Evolutionary conservation across 73 alveolate genomes (phyloP).

Genomic region (Stentor coeruleus): DNA sequence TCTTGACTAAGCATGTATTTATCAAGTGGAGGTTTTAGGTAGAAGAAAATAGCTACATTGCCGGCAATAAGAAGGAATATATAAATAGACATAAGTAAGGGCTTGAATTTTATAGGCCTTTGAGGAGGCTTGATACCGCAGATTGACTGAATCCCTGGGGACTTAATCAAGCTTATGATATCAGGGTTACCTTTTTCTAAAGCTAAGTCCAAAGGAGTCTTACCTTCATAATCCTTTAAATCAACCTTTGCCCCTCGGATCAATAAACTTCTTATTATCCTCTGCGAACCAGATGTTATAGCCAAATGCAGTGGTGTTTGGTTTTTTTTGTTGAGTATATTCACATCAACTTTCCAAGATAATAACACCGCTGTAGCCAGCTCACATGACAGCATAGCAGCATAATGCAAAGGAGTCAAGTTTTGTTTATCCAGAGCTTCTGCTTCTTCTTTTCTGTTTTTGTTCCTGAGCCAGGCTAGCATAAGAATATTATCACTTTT

Average conservation of each 20-base stretch:
- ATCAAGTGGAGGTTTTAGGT: too few species aligned
- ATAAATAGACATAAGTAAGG: background rate
- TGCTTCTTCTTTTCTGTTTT: background rate
- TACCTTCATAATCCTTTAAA: slow-evolving; percentile 44
- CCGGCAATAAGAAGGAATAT: background rate
- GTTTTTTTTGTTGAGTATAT: slow-evolving; percentile 66
- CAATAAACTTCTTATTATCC: slow-evolving; percentile 62
- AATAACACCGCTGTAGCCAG: slow-evolving; percentile 71
- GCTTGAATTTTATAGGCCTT: background rate
- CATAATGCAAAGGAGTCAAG: slow-evolving; percentile 87
- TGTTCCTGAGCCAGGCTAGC: background rate
- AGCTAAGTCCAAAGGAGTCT: slow-evolving; percentile 61
- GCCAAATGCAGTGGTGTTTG: slow-evolving; percentile 85
- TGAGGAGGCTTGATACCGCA: slow-evolving; percentile 12
- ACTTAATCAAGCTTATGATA: background rate
- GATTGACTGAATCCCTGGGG: background rate
- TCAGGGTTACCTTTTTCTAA: slow-evolving; percentile 14
- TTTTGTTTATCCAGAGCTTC: slow-evolving; percentile 35
- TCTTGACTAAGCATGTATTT: background rate
- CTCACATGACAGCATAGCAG: slow-evolving; percentile 73
- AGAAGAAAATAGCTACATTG: background rate
- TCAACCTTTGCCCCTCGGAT: slow-evolving; percentile 66
- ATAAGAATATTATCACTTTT: slow-evolving; percentile 68
- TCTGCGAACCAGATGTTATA: slow-evolving; percentile 42
- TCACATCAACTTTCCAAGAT: slow-evolving; percentile 70